phyloP scores from a whole-genome alignment of 1,284 basidiomycete genomes.

The Tilletia indica region DNA sequence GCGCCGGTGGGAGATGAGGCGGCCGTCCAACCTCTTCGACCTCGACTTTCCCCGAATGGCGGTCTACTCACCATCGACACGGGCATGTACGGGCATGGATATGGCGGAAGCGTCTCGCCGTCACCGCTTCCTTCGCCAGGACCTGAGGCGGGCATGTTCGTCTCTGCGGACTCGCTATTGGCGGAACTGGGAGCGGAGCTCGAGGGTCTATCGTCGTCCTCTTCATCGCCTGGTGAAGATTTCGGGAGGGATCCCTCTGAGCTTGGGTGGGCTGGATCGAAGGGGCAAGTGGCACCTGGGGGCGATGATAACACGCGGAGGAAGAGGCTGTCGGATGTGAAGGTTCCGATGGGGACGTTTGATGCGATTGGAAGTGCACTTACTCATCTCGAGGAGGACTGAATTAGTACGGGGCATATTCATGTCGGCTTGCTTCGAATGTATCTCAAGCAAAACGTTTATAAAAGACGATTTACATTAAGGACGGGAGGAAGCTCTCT shows the following conservation, averaged over 20 bases:
- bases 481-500: too few relatives aligned
- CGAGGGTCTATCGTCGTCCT: background rate
- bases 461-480: too few relatives aligned
- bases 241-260: background rate
- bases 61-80: background rate
- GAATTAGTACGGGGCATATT: background rate
- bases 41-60: background rate
- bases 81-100: background rate
- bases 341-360: background rate
- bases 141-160: constrained; percentile 17
- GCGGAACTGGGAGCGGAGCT: constrained; percentile 6
- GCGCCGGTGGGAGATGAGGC: background rate
- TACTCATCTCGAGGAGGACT: constrained; percentile 4
- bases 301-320: background rate
- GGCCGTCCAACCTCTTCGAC: background rate
- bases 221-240: background rate
- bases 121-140: constrained; percentile 11
- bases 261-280: background rate
- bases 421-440: too few relatives aligned
- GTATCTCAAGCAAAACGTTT: too few relatives aligned
- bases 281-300: too few relatives aligned
- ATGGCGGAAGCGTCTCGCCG: background rate
- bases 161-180: constrained; percentile 11
- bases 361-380: constrained; percentile 13
- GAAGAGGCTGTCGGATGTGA: background rate